Base-by-base conservation (phyloP, 768 basidiomycete species). In the Podaxis sp. region DNA sequence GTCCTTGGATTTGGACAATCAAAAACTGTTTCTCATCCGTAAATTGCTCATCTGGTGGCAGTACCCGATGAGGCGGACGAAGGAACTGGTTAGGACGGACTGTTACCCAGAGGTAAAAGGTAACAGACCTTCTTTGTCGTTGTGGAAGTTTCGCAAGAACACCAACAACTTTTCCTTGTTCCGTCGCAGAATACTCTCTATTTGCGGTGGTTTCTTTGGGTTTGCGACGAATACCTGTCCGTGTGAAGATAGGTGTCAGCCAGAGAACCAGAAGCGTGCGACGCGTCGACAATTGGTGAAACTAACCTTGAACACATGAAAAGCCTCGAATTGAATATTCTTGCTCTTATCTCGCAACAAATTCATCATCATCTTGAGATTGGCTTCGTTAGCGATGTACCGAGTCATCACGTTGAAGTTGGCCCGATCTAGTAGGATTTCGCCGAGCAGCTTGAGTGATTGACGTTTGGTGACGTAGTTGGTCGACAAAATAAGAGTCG, bases 361-460 rank as follows among this genome's bases (percentile, higher is more conserved):
- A 75, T 99, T 99, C 97, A 99, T 99, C 94, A 99, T 97, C 90
- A 96, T 93, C 88, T 99, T 98, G 66, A 99, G 83, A 74, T 99
- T 99, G 30, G 88, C 90, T 72, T 98, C 97, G 70, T 89, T 89
- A 8, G 93, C 86, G 68, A 99, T 99, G 73, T 99, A 99, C 6
- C 90, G 86, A 0, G 97, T 99, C 97, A 99, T 99, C 71, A 99
- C 93, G 68, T 84, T 94, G 81, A 98, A 99, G 76, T 99, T 99
- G 52, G 95, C 95, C 30, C 97, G 88, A 77, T 99, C 97, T 51
- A 99, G 87, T 6, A 99, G 81, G 76, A 99, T 99, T 77, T 99
- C 97, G 65, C 97, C 97, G 1, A 99, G 87, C 5, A 99, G 86
- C 76, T 99, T 99, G 69, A 99, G 86, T 1, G 96, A 98, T 75